Conservation (phyloP, 257 asterid species). For the Solanum acaule region DNA sequence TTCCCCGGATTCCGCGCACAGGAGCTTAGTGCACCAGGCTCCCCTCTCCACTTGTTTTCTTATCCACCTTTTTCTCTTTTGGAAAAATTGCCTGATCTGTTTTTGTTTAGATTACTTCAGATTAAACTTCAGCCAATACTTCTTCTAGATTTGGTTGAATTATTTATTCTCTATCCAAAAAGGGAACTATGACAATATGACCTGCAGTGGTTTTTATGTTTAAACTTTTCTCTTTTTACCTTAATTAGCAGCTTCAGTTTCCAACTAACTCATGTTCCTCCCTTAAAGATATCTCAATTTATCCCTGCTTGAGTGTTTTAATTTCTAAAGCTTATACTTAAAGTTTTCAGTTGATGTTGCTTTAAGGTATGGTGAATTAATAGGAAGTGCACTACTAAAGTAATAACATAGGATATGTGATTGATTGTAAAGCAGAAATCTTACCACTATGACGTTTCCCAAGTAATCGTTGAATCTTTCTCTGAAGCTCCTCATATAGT, state of each 20-base stretch:
- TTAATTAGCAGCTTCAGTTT: neutral
- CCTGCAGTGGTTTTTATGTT: neutral
- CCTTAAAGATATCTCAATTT: neutral
- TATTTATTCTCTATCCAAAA: neutral
- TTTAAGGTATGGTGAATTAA: neutral
- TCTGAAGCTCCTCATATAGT: conserved; percentile 74
- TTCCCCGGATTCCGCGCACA: neutral
- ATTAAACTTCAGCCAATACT: neutral
- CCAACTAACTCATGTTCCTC: neutral
- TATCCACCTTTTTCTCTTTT: neutral
- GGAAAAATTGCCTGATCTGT: neutral
- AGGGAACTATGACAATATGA: neutral
- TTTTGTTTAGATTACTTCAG: neutral
- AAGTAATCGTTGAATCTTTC: conserved; percentile 55
- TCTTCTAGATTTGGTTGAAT: neutral
- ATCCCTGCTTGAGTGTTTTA: neutral
- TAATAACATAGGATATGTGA: neutral
- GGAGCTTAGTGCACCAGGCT: neutral
- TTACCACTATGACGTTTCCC: conserved; percentile 67
- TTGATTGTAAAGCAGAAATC: conserved; percentile 8
- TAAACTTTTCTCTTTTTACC: neutral
- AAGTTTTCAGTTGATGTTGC: neutral
- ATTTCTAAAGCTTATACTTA: neutral
- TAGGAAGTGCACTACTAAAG: neutral
- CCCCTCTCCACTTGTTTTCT: neutral